Percentiles rank a stretch among this genome's conserved stretches.
Evolutionary conservation across 192 early-diverging fungal species (phyloP).

Genomic region (Coemansia sp.): DNA sequence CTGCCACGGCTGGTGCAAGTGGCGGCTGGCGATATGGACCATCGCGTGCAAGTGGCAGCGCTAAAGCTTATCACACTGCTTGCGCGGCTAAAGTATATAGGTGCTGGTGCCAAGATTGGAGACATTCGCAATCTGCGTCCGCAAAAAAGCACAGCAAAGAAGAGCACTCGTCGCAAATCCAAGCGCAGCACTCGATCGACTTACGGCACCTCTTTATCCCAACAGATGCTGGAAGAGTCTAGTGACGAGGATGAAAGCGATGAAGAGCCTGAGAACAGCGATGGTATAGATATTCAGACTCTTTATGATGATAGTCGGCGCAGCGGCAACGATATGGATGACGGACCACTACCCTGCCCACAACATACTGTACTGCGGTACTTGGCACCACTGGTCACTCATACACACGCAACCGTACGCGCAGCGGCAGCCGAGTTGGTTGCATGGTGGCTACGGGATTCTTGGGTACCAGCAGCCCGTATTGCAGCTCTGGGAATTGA

Average conservation of each 20-base stretch:
- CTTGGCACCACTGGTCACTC: conserved; percentile 69
- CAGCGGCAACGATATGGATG: neutral
- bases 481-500: conserved; percentile 26
- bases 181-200: conserved; percentile 18
- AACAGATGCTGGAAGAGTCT: conserved; percentile 49
- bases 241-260: conserved; percentile 22
- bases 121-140: conserved; percentile 21
- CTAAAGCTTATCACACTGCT: conserved; percentile 34
- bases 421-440: conserved; percentile 64
- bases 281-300: conserved; percentile 8
- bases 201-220: conserved; percentile 44
- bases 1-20: conserved; percentile 44
- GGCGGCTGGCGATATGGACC: conserved; percentile 45
- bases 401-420: conserved; percentile 65
- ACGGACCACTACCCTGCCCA: conserved; percentile 58
- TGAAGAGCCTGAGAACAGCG: neutral
- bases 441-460: conserved; percentile 49
- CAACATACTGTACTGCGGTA: conserved; percentile 54
- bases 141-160: neutral
- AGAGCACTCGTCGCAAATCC: neutral
- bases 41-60: conserved; percentile 44
- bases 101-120: conserved; percentile 27
- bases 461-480: conserved; percentile 43
- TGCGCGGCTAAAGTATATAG: conserved; percentile 33
- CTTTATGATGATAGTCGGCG: conserved; percentile 13